Conservation (phyloP, 1,284 basidiomycete species). For the Cystobasidium sp. region DNA sequence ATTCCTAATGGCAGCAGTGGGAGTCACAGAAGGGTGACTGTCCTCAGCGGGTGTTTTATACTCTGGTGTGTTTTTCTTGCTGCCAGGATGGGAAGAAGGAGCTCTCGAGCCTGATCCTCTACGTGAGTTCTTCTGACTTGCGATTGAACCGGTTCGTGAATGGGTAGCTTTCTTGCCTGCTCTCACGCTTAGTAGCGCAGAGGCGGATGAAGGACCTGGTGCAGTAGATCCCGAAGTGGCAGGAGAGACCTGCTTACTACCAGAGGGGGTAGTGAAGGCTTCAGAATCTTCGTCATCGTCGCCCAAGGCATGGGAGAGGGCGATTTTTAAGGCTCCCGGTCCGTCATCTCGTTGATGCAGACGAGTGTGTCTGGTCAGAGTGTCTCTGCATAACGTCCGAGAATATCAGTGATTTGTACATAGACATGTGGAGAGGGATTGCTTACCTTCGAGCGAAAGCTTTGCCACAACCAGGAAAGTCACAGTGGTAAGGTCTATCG, state of each 20-base stretch:
- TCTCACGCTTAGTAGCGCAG: not conserved
- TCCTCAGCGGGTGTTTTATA: slow-evolving; percentile 18
- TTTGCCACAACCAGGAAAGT: slow-evolving; percentile 41
- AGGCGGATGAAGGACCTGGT: not conserved
- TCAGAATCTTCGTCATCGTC: slow-evolving; percentile 23
- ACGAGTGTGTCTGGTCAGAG: slow-evolving; percentile 39
- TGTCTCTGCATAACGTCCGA: slow-evolving; percentile 40
- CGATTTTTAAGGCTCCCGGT: not conserved
- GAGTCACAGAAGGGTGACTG: not conserved
- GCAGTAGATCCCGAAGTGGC: not conserved
- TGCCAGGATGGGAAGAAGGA: not conserved
- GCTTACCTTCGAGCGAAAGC: slow-evolving; percentile 41
- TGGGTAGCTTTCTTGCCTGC: slow-evolving; percentile 12
- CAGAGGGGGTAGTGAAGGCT: slow-evolving; percentile 12
- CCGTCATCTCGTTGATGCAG: slow-evolving; percentile 37
- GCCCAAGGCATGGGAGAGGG: not conserved
- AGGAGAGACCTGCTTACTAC: slow-evolving; percentile 27
- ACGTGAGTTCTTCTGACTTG: slow-evolving; percentile 2
- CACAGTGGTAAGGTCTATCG: slow-evolving; percentile 40
- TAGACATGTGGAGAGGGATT: not conserved
- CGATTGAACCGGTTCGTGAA: slow-evolving; percentile 8
- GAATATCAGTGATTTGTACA: no score
- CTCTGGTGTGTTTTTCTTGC: slow-evolving; percentile 24
- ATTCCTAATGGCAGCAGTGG: not conserved
- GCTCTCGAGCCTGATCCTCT: not conserved